Base-by-base conservation (phyloP, 805 yeast species). In the Saitoella complicata region DNA sequence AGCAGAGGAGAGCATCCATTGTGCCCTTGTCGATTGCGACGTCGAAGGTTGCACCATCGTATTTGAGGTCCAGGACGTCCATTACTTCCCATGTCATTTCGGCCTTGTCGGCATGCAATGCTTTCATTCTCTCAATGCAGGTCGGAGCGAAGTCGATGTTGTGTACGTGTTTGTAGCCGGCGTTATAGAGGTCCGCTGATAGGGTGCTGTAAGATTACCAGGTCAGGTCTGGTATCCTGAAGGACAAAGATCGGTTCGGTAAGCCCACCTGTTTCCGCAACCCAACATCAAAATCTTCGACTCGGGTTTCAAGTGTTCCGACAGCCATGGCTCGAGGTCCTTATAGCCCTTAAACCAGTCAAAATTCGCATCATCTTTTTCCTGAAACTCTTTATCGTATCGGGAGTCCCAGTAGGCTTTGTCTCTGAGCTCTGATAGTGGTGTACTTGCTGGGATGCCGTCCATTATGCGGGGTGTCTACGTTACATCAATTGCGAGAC, bases 1-100 rank as follows among this genome's bases (percentile, higher is more conserved):
- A 54, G 44, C 57, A 49, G 32, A 54, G 32, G 13, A 54, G 43
- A 7, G 57, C 57, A 38, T 54, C 57, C 11, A 54, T 44, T 3
- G 57, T 54, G 8, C 58, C 52, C 43, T 54, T 54, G 42, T 54
- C 57, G 6, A 54, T 47, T 4, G 57, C 57, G n/a, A 53, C 37
- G 40, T 54, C 57, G 43, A 54, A 53, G 7, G 46, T 31, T 7
- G 34, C 46, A 13, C 45, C 52, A 11, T 39, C 41, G 29, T 53
- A 43, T 5, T 36, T 31, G 55, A 54, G 51, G 34, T 53, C 52
- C n/a, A 56, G 51, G 13, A 54, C 55, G 38, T 54, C 57, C 51
- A 45, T 45, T 6, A 51, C 55, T 7, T 50, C 38, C 57, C 57
- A 54, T 5, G 48, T 43, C 58, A 54, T 55, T 36, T 54, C 55